Evolutionary conservation across 2,329 filamentous ascomycete genomes (phyloP).

Genomic region (Myriosclerotinia scirpicola): DNA sequence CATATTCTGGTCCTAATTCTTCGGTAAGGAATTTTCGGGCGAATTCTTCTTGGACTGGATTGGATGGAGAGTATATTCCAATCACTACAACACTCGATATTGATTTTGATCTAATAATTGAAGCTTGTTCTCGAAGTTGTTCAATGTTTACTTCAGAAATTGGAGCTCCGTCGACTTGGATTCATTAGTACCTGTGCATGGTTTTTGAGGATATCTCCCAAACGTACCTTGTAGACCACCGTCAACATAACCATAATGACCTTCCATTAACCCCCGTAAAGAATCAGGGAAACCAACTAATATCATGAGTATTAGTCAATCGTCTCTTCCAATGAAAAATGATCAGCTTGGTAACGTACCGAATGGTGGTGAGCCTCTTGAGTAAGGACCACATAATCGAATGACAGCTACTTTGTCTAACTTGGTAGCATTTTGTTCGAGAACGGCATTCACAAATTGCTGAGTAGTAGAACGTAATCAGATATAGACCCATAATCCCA

Average conservation of each 20-base stretch:
- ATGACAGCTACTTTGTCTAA: conserved; percentile 54
- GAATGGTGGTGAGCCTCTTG: conserved; percentile 51
- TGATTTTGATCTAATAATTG: conserved; percentile 36
- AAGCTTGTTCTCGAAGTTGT: conserved; percentile 38
- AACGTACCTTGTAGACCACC: conserved; percentile 39
- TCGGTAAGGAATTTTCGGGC: conserved; percentile 48
- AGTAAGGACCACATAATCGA: conserved; percentile 50
- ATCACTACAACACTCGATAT: conserved; percentile 53
- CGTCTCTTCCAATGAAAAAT: not conserved
- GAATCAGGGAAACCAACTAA: conserved; percentile 48
- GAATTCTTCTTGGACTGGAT: conserved; percentile 54
- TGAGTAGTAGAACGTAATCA: conserved; percentile 13
- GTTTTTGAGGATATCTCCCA: not conserved
- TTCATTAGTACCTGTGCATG: conserved; percentile 15
- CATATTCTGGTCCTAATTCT: conserved; percentile 44
- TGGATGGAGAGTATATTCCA: conserved; percentile 59
- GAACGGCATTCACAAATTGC: conserved; percentile 53
- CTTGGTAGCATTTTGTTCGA: conserved; percentile 50
- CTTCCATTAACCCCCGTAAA: conserved; percentile 48
- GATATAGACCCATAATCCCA: conserved; percentile 3
- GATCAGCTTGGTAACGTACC: conserved; percentile 1
- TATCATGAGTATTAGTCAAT: not conserved
- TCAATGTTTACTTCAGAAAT: conserved; percentile 32
- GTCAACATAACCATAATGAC: conserved; percentile 51
- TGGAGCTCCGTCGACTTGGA: conserved; percentile 35